A percentile compares a stretch with the other conserved stretches of the same genome.
phyloP scores from a whole-genome alignment of 2,329 filamentous ascomycete species.

The Alternaria sp. region DNA sequence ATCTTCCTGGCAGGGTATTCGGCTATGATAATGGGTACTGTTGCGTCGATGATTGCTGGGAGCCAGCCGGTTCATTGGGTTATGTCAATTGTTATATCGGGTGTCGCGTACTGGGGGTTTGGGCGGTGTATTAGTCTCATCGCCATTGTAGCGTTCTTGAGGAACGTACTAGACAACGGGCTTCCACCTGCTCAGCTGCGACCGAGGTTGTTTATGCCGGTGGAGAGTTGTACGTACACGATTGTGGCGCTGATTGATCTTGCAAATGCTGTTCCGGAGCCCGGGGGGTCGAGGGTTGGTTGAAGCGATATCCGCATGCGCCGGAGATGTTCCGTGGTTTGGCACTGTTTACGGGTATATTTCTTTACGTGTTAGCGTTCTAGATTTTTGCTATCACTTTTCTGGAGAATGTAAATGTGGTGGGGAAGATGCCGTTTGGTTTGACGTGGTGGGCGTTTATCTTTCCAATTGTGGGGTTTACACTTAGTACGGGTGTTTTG shows the following conservation, averaged over 20 bases:
- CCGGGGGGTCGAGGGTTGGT: conserved; percentile 46
- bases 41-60: conserved; percentile 69
- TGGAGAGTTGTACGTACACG: conserved; percentile 74
- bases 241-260: conserved; percentile 74
- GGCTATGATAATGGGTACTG: conserved; percentile 73
- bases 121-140: conserved; percentile 71
- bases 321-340: conserved; percentile 52
- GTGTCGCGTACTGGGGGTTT: conserved; percentile 72
- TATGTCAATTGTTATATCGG: conserved; percentile 69
- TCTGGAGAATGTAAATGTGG: conserved; percentile 32
- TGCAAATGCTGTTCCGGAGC: conserved; percentile 60
- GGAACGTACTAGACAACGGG: conserved; percentile 69
- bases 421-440: conserved; percentile 58
- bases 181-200: conserved; percentile 68
- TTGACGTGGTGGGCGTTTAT: conserved; percentile 67
- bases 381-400: conserved; percentile 60
- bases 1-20: conserved; percentile 75
- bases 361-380: conserved; percentile 68
- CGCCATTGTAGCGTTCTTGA: conserved; percentile 74
- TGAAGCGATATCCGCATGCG: conserved; percentile 29
- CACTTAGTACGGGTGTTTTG: conserved; percentile 48
- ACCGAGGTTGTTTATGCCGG: conserved; percentile 75
- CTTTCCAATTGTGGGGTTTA: conserved; percentile 54
- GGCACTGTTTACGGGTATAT: conserved; percentile 58
- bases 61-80: conserved; percentile 64